phyloP scores from a whole-genome alignment of 352 stramenopile species.

The Pythium aristosporum region DNA sequence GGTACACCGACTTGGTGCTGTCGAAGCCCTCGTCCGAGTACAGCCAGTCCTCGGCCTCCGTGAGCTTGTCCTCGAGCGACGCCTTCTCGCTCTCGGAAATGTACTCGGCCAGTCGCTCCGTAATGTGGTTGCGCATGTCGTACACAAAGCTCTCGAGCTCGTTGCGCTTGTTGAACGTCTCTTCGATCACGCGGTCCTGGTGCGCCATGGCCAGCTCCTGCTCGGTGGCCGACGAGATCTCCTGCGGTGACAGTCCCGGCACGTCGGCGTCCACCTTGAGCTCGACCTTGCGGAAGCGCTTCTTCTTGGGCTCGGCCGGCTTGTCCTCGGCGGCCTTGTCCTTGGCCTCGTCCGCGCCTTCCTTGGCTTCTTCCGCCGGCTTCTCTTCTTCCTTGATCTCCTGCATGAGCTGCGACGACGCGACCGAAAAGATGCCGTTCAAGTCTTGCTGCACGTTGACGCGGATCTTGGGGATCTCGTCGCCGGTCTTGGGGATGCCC shows the following conservation, averaged over 20 bases:
- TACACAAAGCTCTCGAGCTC: slow-evolving; percentile 99
- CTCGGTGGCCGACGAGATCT: slow-evolving; percentile 77
- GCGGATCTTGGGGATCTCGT: slow-evolving; percentile 90
- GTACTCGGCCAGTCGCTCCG: slow-evolving; percentile 81
- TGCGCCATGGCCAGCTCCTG: slow-evolving; percentile 95
- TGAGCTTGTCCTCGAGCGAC: slow-evolving; percentile 87
- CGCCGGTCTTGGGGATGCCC: slow-evolving; percentile 69
- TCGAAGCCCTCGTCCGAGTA: slow-evolving; percentile 99
- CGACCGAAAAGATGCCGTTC: slow-evolving; percentile 94
- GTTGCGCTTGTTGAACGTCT: slow-evolving; percentile 99
- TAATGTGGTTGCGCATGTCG: slow-evolving; percentile 97
- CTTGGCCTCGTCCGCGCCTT: slow-evolving; percentile 43
- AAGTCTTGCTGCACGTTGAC: slow-evolving; percentile 98
- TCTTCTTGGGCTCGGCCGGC: slow-evolving; percentile 88
- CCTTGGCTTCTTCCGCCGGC: too few species aligned
- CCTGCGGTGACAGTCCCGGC: slow-evolving; percentile 47
- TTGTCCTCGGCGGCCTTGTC: slow-evolving; percentile 77
- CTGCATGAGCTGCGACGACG: slow-evolving; percentile 97
- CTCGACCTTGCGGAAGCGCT: slow-evolving; percentile 93
- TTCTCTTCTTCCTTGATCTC: slow-evolving; percentile 84
- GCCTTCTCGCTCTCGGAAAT: slow-evolving; percentile 89
- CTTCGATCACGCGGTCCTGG: slow-evolving; percentile 94
- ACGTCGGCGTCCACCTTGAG: slow-evolving; percentile 71
- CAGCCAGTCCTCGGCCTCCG: slow-evolving; percentile 97
- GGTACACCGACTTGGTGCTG: slow-evolving; percentile 96